Evolutionary conservation across 2,329 filamentous ascomycete species (phyloP).

Genomic region (Trichoderma sp.): DNA sequence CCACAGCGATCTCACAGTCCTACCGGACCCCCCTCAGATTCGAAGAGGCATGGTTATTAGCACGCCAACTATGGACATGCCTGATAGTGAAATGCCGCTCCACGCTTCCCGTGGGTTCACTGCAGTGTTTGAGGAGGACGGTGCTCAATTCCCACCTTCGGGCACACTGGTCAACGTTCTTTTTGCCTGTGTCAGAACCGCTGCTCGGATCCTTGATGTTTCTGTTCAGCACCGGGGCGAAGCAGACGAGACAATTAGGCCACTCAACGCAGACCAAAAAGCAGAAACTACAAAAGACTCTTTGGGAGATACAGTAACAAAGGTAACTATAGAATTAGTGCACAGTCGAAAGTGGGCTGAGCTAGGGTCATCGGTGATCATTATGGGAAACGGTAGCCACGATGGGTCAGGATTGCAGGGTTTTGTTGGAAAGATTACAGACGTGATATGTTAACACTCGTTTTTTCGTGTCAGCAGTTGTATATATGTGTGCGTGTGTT

Average conservation of each 20-base stretch:
- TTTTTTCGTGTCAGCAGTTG: not conserved
- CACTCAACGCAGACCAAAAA: constrained; percentile 60
- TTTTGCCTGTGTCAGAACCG: constrained; percentile 80
- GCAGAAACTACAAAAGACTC: constrained; percentile 40
- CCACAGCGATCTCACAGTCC: not conserved
- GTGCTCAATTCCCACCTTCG: constrained; percentile 63
- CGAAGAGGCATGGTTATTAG: constrained; percentile 84
- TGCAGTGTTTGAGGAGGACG: constrained; percentile 67
- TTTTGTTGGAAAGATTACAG: constrained; percentile 68
- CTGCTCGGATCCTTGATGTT: constrained; percentile 70
- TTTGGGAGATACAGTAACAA: constrained; percentile 34
- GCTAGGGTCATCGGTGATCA: constrained; percentile 66
- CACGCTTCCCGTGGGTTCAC: constrained; percentile 69
- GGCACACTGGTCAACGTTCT: constrained; percentile 80
- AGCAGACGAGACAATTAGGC: not conserved
- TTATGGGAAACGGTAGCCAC: constrained; percentile 70
- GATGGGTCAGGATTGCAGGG: constrained; percentile 70
- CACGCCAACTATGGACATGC: constrained; percentile 60
- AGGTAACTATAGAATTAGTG: constrained; percentile 69
- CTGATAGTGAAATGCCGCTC: constrained; percentile 57
- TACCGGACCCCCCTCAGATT: constrained; percentile 45
- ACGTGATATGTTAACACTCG: constrained; percentile 54
- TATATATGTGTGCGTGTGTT: not conserved
- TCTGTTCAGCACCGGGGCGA: constrained; percentile 31
- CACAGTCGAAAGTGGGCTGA: constrained; percentile 73